Evolutionary conservation across 495 filamentous ascomycete species (phyloP), one percentile per base, ranked within the genome.

Genomic region (Daldinia vernicosa): DNA sequence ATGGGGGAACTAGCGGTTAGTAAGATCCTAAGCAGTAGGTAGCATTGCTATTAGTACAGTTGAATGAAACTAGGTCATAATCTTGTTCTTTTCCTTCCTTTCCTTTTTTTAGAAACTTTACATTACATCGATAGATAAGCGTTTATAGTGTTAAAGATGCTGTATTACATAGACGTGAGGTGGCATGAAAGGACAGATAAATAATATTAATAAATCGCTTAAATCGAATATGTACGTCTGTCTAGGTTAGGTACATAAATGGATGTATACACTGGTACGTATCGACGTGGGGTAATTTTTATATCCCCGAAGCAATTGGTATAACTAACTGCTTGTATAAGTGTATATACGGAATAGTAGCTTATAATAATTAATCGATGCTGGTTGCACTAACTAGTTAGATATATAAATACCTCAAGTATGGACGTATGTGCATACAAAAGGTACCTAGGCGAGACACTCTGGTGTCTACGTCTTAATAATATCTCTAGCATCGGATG

Each of bases 1-100:
- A n/a, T n/a, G n/a, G n/a, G n/a, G n/a, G n/a, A n/a, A n/a, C n/a
- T n/a, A n/a, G n/a, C n/a, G n/a, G n/a, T n/a, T n/a, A 15, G 22
- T 53, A 72, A 69, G 70, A 72, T 72, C 61, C 43, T 17, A 47
- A 69, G 60, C 30, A 62, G 55, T 50, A 72, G 55, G 55, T 50
- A 72, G 55, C 51, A 72, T 60, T 64, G 50, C 40, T 59, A 52
- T 15, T 24, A n/a, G n/a, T n/a, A n/a, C n/a, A n/a, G 53, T 24
- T 27, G 27, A 39, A 11, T 39, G 60, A 63, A 63, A 59, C 33
- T 52, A 67, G 43, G 37, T 8, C 26, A 51, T n/a, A 55, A 40
- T 54, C 28, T 67, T 19, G 32, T 33, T 52, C 11, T 28, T 30
- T 56, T 32, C 27, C 22, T 37, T 32, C 1, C 30, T 37, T 63